These are phyloP conservation scores for Apiospora hydei DNA, from an alignment of 2,329 filamentous ascomycete species.

Conservation along the genomic window DNA sequence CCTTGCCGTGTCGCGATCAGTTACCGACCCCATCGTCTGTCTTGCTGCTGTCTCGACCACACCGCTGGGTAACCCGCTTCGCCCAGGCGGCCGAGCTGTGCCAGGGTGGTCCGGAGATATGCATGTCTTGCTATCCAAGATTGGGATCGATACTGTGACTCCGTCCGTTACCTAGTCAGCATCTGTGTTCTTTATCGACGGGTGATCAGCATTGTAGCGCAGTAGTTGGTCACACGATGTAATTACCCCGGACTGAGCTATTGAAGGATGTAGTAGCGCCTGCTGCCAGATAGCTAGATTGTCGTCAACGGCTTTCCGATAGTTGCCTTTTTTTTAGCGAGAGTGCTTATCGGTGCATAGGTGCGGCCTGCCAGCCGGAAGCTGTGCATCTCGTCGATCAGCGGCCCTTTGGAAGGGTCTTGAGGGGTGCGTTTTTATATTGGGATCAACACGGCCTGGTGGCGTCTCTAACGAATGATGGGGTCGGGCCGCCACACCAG, in stretches of 20 bases:
- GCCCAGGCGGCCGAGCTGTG: not conserved
- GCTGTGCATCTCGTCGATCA: not conserved
- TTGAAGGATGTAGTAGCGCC: not conserved
- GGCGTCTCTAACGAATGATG: conserved; percentile 14
- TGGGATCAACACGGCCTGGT: conserved; percentile 5
- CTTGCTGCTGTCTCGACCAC: not conserved
- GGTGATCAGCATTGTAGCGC: not conserved
- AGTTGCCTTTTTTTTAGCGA: not conserved
- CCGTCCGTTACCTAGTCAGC: not conserved
- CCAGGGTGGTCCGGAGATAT: not conserved
- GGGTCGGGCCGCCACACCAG: not conserved
- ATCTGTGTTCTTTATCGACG: not conserved
- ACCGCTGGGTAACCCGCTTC: not conserved
- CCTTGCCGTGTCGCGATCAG: not conserved
- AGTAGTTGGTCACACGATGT: not conserved
- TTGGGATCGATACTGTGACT: not conserved
- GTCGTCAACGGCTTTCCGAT: not conserved
- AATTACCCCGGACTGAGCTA: not conserved
- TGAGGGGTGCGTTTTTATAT: not conserved
- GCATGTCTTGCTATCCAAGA: not conserved
- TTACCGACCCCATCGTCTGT: not conserved
- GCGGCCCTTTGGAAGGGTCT: conserved; percentile 1
- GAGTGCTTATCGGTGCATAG: not conserved
- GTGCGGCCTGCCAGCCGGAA: not conserved
- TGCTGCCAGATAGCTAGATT: not conserved